Percentiles rank a stretch among this genome's conserved stretches.
phyloP scores from a whole-genome alignment of 2,329 filamentous ascomycete genomes.

The Didymella glomerata region DNA sequence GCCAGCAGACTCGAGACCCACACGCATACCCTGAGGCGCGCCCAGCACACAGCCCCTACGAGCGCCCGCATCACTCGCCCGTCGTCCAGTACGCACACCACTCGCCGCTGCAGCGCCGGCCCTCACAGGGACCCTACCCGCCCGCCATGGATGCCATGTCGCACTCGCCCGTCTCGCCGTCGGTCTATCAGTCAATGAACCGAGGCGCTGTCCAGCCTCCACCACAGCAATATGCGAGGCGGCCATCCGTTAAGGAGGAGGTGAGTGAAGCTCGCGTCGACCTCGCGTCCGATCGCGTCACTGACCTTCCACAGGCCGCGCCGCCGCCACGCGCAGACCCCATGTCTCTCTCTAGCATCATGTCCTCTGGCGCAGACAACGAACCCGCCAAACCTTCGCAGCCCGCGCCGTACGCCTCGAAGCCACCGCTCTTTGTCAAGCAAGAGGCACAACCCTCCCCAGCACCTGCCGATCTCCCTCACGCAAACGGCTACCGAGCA shows the following conservation, averaged over 20 bases:
- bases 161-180: constrained; percentile 51
- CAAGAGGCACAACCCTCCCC: constrained; percentile 46
- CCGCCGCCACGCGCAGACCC: constrained; percentile 81
- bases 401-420: constrained; percentile 37
- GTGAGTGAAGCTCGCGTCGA: constrained; percentile 31
- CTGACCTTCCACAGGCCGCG: constrained; percentile 25
- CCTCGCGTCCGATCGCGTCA: constrained; percentile 30
- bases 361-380: constrained; percentile 81
- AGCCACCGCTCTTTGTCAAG: constrained; percentile 46
- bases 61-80: constrained; percentile 52
- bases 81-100: constrained; percentile 45
- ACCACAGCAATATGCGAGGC: constrained; percentile 40
- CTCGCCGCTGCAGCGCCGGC: constrained; percentile 51
- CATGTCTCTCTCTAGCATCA: constrained; percentile 96
- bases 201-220: constrained; percentile 50
- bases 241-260: constrained; percentile 48
- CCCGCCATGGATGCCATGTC: constrained; percentile 48
- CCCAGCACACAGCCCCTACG: constrained; percentile 45
- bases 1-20: constrained; percentile 43
- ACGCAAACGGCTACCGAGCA: constrained; percentile 29
- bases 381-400: constrained; percentile 65
- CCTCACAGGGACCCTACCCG: constrained; percentile 45
- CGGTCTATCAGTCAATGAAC: constrained; percentile 44
- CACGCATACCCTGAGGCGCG: constrained; percentile 48
- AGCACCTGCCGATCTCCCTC: constrained; percentile 36